These are phyloP conservation scores for Polysphondylium violaceum DNA, from an alignment of 78 protist species.

Conservation along the genomic window DNA sequence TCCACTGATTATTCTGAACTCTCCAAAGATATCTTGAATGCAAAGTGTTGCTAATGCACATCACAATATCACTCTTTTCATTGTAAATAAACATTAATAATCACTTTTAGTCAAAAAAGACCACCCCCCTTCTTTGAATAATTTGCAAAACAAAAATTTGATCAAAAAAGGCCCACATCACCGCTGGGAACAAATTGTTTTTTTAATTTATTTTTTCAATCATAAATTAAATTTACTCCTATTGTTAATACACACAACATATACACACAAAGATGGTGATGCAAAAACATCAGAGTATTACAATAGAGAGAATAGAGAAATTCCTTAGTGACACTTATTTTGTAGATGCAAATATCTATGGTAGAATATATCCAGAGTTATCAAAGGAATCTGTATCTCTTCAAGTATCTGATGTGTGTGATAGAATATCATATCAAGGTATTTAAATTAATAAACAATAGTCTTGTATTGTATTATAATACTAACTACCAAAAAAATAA, in stretches of 20 bases:
- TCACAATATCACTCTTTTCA: too few species aligned
- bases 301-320: constrained; percentile 78
- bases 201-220: too few species aligned
- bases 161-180: too few species aligned
- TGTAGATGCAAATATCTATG: constrained; percentile 59
- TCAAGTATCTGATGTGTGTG: constrained; percentile 43
- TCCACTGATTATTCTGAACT: constrained; percentile 28
- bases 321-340: constrained; percentile 62
- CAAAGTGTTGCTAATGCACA: too few species aligned
- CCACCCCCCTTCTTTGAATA: too few species aligned
- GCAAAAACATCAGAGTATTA: constrained; percentile 30
- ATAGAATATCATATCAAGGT: constrained; percentile 48
- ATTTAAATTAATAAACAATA: not conserved
- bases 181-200: too few species aligned
- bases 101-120: too few species aligned
- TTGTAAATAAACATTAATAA: too few species aligned
- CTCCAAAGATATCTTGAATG: too few species aligned
- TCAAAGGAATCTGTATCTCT: not conserved
- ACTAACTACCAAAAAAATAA: not conserved
- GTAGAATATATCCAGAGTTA: not conserved
- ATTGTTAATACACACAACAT: too few species aligned
- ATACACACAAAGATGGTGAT: not conserved
- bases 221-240: too few species aligned
- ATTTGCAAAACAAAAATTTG: too few species aligned
- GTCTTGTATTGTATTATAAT: not conserved